Base-by-base conservation (phyloP, 1,284 basidiomycete species). In the Neotropicomus parvogracilis region DNA sequence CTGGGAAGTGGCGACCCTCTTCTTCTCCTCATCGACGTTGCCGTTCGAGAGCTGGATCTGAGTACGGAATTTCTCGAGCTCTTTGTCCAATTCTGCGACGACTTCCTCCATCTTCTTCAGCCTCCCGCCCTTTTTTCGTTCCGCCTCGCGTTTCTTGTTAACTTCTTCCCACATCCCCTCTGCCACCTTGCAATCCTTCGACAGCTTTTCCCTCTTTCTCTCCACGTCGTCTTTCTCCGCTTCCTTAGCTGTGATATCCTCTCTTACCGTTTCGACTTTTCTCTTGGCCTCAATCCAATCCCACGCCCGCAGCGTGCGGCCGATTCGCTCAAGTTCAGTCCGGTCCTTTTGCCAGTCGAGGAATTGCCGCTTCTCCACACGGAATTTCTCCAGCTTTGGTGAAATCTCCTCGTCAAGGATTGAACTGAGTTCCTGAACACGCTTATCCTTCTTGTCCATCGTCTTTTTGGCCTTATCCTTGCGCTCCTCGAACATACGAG, bases 401-500 rank as follows among this genome's bases (percentile, higher is more conserved):
- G 84, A 88, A 63, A 99, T 97, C 69, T 99, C 97, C 65, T 98
- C 94, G 1, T 75, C 70, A 19, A 98, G 79, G 14, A 91, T 75
- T 2, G 80, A 75, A 17, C 79, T 83, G 62, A 98, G 88, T 68
- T 98, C 95, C 54, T 91, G 86, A 19, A 99, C 90, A 59, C 91
- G 89, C 70, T 95, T 97, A 59, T 99, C 93, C 73, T 99, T 99
- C 77, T 97, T 98, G 26, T 81, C 78, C 85, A 99, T 99, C 0
- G 93, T 97, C 70, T 92, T 95, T 65, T 88, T 83, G 8, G 97
- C 95, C 67, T 97, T 98, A 63, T 97, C 94, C 68, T 99, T 99
- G 29, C 91, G 82, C 54, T 99, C 95, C 68, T 99, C 97, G 62
- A 98, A 99, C 95, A 99, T 99, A 32, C 94, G 85, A 40, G 97